Percentiles rank a stretch among this genome's conserved stretches.
Evolutionary conservation across 495 filamentous ascomycete species (phyloP).

Genomic region (Cetradonia linearis): DNA sequence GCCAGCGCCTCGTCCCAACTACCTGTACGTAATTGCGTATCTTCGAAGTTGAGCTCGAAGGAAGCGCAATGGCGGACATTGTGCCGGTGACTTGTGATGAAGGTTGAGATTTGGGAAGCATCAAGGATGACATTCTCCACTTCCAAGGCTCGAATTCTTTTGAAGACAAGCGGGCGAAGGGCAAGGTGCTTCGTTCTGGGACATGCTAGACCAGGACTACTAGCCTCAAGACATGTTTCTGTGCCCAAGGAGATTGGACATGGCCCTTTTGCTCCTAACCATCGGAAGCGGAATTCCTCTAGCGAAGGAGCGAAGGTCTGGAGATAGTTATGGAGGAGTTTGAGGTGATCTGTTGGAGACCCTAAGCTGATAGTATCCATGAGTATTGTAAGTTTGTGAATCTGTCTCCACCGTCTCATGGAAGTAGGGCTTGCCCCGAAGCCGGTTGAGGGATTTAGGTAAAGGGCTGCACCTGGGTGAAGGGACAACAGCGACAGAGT

Average conservation of each 20-base stretch:
- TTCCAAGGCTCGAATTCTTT: slow-evolving; percentile 49
- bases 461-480: slow-evolving; percentile 58
- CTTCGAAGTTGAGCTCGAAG: slow-evolving; percentile 62
- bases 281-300: slow-evolving; percentile 55
- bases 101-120: slow-evolving; percentile 50
- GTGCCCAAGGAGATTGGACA: slow-evolving; percentile 56
- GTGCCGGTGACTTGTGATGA: slow-evolving; percentile 50
- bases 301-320: slow-evolving; percentile 51
- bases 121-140: slow-evolving; percentile 58
- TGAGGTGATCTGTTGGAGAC: slow-evolving; percentile 56
- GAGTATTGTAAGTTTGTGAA: slow-evolving; percentile 55
- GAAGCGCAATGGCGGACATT: slow-evolving; percentile 35
- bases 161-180: slow-evolving; percentile 45
- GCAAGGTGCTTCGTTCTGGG: slow-evolving; percentile 36
- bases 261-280: slow-evolving; percentile 56
- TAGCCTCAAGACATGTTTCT: slow-evolving; percentile 47
- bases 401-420: slow-evolving; percentile 58
- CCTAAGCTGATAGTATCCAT: slow-evolving; percentile 55
- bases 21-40: slow-evolving; percentile 51
- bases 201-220: slow-evolving; percentile 21
- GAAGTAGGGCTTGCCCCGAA: slow-evolving; percentile 58
- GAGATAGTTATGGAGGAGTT: slow-evolving; percentile 64
- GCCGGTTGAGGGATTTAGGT: slow-evolving; percentile 54
- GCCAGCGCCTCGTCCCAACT: slow-evolving; percentile 68
- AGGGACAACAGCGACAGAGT: slow-evolving; percentile 56